Evolutionary conservation across 2,329 filamentous ascomycete genomes (phyloP), one percentile per base, ranked within the genome.

Genomic region (Herpomyces periplanetae): DNA sequence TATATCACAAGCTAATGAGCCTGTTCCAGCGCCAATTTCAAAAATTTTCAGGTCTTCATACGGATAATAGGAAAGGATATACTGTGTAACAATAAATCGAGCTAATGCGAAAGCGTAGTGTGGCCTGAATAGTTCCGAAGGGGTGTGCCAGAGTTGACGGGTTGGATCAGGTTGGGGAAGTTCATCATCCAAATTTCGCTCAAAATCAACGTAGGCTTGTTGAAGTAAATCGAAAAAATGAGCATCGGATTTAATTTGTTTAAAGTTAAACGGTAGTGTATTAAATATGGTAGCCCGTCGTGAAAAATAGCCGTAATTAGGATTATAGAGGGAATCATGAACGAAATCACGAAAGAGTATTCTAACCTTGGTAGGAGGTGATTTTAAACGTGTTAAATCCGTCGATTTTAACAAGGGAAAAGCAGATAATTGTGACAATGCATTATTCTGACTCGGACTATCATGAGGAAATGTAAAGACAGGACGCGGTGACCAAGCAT

Each of bases 281-380:
- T 57, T 66, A 44, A 96, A 96, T 38, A 96, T 88, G 34, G 84
- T 71, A 31, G 68, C 75, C 35, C 87, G 69, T 32, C 85, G 87
- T 20, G 71, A 73, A 39, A 88, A 88, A 44, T 88, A 88, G 28
- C 75, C 73, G 34, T 88, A 91, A 28, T 68, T 50, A 0, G 71
- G 71, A 34, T 91, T 88, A 36, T 91, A 91, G 7, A 88, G 43
- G 34, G 68, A 80, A 42, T 88, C 73, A 38, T 96, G 80, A 34
- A 96, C 80, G 34, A 96, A 96, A 46, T 96, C 84, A 27, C 84
- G 54, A 35, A 84, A 65, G 32, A 88, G 43, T 80, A 96, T 96
- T 51, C 87, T 88, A 28, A 87, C 73, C 36, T n/a, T n/a, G n/a
- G n/a, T n/a, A n/a, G n/a, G n/a, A n/a, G n/a, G n/a, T n/a, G n/a